Conservation (phyloP, 2,329 filamentous ascomycete genomes). For the Tolypocladium endophyticum region DNA sequence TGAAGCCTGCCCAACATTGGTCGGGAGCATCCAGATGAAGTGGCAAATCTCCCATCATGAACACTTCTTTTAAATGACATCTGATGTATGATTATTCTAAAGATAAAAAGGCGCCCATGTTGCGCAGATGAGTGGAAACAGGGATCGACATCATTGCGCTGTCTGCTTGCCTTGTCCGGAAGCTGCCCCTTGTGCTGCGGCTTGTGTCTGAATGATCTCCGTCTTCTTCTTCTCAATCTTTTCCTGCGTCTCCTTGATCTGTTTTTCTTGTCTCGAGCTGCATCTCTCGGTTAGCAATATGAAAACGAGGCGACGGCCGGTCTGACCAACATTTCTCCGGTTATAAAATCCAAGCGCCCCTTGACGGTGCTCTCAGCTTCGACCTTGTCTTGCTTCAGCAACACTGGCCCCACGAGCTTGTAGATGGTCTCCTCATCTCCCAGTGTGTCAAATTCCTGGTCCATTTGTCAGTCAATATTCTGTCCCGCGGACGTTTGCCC, state of each 20-base stretch:
- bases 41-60: not conserved
- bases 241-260: slow-evolving; percentile 44
- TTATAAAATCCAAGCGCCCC: slow-evolving; percentile 82
- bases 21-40: not conserved
- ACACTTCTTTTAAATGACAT: not conserved
- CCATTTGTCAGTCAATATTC: not conserved
- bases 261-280: slow-evolving; percentile 32
- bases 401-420: slow-evolving; percentile 85
- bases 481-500: not conserved
- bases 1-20: not conserved
- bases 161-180: slow-evolving; percentile 19
- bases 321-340: slow-evolving; percentile 72
- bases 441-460: slow-evolving; percentile 70
- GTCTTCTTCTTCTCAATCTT: slow-evolving; percentile 49
- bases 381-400: slow-evolving; percentile 86
- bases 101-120: not conserved
- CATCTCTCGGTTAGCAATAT: slow-evolving; percentile 6
- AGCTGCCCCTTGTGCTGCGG: slow-evolving; percentile 33
- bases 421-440: slow-evolving; percentile 82
- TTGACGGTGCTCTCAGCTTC: slow-evolving; percentile 90
- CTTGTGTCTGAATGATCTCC: slow-evolving; percentile 48
- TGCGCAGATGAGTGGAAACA: not conserved
- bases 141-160: slow-evolving; percentile 4
- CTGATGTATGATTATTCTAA: not conserved
- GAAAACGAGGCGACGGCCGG: not conserved